These are phyloP conservation scores for Reutealis trisperma DNA, from an alignment of 345 rosid species.

Conservation along the genomic window DNA sequence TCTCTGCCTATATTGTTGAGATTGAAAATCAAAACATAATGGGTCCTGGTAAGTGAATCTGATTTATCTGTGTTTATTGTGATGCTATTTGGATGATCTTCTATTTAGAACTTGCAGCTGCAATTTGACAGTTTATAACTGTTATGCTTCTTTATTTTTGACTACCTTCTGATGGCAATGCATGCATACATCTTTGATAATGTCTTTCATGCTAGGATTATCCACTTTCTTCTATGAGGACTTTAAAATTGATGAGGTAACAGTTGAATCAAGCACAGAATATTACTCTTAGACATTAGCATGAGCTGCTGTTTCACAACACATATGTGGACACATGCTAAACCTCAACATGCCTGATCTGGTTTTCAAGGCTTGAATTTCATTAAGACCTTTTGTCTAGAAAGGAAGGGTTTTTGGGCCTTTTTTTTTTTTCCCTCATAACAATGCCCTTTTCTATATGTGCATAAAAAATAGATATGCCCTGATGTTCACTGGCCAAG, in stretches of 20 bases:
- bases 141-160: neutral
- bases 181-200: neutral
- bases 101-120: neutral
- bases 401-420: neutral
- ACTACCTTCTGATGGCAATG: neutral
- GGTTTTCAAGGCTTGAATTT: neutral
- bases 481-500: neutral
- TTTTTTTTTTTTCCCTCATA: neutral
- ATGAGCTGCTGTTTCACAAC: neutral
- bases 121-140: neutral
- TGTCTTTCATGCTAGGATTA: neutral
- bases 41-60: conserved; percentile 75
- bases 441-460: neutral
- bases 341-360: neutral
- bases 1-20: conserved; percentile 83
- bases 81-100: neutral
- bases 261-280: too few species aligned
- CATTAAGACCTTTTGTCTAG: neutral
- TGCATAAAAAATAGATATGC: neutral
- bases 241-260: neutral
- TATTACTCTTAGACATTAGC: neutral
- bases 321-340: neutral
- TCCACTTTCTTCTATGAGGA: neutral
- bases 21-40: conserved; percentile 61
- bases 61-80: conserved; percentile 3